These are phyloP conservation scores for Pneumocystis murina DNA, from an alignment of 1,139 yeast species.

Conservation along the genomic window DNA sequence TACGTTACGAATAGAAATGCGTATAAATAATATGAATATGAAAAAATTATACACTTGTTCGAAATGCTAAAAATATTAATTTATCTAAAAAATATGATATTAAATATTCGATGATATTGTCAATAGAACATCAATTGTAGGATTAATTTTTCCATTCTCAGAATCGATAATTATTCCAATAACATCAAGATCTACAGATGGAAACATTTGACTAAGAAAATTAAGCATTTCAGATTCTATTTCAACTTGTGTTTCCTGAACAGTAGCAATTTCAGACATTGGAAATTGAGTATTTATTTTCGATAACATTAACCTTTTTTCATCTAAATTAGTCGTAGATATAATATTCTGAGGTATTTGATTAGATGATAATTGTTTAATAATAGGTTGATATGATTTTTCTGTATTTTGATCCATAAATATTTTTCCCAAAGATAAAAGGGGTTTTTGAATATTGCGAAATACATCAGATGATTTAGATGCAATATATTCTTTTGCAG, in stretches of 20 bases:
- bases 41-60: neutral
- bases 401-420: neutral
- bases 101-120: neutral
- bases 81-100: neutral
- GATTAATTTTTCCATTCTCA: neutral
- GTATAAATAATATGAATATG: neutral
- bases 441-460: neutral
- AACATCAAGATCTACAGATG: neutral
- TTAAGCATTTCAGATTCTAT: neutral
- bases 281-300: neutral
- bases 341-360: neutral
- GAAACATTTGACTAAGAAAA: neutral
- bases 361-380: neutral
- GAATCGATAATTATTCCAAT: neutral
- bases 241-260: neutral
- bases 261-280: neutral
- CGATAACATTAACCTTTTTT: neutral
- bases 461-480: neutral
- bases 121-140: neutral
- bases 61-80: neutral
- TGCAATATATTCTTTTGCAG: neutral
- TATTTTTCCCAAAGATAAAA: neutral
- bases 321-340: neutral
- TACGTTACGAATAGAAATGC: neutral
- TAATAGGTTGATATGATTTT: neutral